Evolutionary conservation across 2,329 filamentous ascomycete species (phyloP).

Genomic region (Cryphonectria naterciae): DNA sequence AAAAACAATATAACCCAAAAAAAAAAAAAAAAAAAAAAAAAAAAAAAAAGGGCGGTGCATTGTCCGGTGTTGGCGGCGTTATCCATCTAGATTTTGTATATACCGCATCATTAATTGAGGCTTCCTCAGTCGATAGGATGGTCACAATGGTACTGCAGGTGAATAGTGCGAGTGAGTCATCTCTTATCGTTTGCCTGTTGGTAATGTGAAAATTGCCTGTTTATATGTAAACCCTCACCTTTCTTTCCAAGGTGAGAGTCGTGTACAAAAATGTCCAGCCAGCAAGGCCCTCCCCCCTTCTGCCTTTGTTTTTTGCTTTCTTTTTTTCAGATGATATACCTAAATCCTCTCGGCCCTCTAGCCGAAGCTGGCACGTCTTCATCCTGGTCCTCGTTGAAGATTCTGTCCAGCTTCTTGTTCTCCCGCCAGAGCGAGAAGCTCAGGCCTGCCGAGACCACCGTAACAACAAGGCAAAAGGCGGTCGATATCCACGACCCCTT

Average conservation of each 20-base stretch:
- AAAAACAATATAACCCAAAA: too few relatives aligned
- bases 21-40: too few relatives aligned
- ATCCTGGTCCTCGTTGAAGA: constrained; percentile 15
- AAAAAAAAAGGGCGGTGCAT: background rate
- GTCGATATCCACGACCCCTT: constrained; percentile 34
- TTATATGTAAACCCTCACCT: background rate
- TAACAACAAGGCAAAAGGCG: constrained; percentile 20
- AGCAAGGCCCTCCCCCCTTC: background rate
- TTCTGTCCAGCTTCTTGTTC: constrained; percentile 19
- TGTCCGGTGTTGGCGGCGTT: background rate
- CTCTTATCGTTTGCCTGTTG: background rate
- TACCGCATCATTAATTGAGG: background rate
- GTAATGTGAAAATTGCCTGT: background rate
- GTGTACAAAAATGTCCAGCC: background rate
- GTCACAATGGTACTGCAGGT: background rate
- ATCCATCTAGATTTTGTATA: background rate
- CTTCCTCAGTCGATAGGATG: too few relatives aligned
- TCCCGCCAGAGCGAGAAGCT: constrained; percentile 24
- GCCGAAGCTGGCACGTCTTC: constrained; percentile 5
- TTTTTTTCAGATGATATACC: constrained; percentile 16
- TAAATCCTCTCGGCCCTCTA: constrained; percentile 12
- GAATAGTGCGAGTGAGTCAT: background rate
- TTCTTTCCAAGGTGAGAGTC: background rate
- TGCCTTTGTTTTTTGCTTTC: too few relatives aligned
- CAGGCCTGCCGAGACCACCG: constrained; percentile 15